A percentile compares a stretch with the other conserved stretches of the same genome.
These are phyloP conservation scores for Pseudoscleropodium purum DNA, from an alignment of 225 moss, liverwort and hornwort genomes.

Conservation along the genomic window DNA sequence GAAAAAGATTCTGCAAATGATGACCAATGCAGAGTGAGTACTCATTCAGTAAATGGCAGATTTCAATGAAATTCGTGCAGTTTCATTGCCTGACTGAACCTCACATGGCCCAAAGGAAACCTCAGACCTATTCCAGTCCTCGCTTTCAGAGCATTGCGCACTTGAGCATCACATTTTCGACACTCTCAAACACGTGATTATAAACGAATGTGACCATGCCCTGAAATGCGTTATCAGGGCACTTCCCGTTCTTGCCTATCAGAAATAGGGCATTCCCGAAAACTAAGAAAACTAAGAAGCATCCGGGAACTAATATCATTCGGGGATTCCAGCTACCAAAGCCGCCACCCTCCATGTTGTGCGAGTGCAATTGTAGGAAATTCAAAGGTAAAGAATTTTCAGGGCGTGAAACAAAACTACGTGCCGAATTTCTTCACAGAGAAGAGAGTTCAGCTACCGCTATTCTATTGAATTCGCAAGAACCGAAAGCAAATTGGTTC, in stretches of 20 bases:
- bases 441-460: background rate
- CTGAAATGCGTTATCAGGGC: background rate
- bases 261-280: background rate
- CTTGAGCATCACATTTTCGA: background rate
- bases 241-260: background rate
- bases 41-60: too few species aligned
- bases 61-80: background rate
- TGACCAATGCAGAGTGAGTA: background rate
- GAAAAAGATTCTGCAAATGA: background rate
- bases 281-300: background rate
- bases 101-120: background rate
- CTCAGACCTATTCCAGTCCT: background rate
- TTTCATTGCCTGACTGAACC: background rate
- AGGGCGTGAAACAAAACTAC: background rate
- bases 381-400: background rate
- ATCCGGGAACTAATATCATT: background rate
- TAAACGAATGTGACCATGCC: background rate
- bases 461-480: background rate
- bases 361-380: background rate
- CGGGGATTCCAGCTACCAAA: background rate
- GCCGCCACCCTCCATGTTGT: background rate
- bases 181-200: background rate
- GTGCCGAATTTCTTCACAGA: background rate
- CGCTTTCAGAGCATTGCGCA: background rate
- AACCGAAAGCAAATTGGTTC: background rate